These are phyloP conservation scores for Nadsonia starkeyi-henricii DNA, from an alignment of 1,139 yeast genomes.

Conservation along the genomic window DNA sequence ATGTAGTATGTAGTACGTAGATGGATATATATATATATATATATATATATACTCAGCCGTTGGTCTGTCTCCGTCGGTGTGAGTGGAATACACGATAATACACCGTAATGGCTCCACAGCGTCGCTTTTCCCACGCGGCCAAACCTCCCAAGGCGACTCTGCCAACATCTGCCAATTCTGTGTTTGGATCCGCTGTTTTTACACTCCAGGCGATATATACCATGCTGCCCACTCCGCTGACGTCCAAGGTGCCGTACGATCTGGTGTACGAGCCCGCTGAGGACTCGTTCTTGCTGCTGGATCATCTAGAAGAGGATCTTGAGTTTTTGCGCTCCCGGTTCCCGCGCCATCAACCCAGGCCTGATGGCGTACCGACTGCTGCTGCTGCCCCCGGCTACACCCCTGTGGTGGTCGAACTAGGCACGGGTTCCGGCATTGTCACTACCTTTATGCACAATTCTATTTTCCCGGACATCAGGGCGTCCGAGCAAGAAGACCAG, in stretches of 20 bases:
- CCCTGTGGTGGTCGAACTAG: conserved; percentile 70
- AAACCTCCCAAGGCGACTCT: no score
- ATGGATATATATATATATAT: background rate
- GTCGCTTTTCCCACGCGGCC: no score
- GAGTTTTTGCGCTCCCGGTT: conserved; percentile 10
- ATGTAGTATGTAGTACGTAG: background rate
- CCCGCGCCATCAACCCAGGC: conserved; percentile 1
- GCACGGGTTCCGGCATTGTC: conserved; percentile 84
- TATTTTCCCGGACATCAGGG: conserved; percentile 32
- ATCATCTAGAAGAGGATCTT: conserved; percentile 53
- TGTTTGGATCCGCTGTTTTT: no score
- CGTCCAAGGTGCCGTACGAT: conserved; percentile 30
- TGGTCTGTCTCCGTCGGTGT: no score
- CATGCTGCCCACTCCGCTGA: conserved; percentile 41
- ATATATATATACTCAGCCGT: background rate
- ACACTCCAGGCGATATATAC: conserved; percentile 22
- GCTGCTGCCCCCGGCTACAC: conserved; percentile 1
- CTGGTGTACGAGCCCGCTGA: conserved; percentile 88
- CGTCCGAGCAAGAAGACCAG: conserved; percentile 8
- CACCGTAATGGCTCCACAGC: no score
- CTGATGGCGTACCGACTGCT: no score
- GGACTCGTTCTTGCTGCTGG: conserved; percentile 73
- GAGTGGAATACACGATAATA: no score
- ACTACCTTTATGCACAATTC: conserved; percentile 53
- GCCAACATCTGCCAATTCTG: no score